phyloP scores from a whole-genome alignment of 768 basidiomycete genomes.

The Leccinum sublutescens region DNA sequence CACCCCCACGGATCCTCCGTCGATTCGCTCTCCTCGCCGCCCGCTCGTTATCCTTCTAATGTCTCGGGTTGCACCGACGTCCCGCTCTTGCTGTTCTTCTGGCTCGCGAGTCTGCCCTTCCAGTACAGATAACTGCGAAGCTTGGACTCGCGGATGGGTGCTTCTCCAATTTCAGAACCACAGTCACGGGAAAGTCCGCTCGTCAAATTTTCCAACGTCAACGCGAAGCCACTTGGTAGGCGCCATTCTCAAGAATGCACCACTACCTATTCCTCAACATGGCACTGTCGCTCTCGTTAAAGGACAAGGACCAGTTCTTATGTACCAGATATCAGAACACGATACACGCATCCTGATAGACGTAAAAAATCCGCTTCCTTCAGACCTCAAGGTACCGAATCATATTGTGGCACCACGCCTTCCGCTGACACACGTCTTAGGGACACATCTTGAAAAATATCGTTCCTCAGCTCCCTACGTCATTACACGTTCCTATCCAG shows the following conservation, averaged over 20 bases:
- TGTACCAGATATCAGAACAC: slow-evolving; percentile 87
- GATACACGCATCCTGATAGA: slow-evolving; percentile 96
- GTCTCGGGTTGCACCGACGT: slow-evolving; percentile 19
- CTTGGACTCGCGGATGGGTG: slow-evolving; percentile 87
- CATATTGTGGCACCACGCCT: not conserved
- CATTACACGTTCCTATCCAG: slow-evolving; percentile 63
- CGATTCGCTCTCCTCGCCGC: slow-evolving; percentile 61
- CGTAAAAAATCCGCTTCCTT: slow-evolving; percentile 78
- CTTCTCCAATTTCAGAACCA: slow-evolving; percentile 84
- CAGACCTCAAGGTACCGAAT: slow-evolving; percentile 67
- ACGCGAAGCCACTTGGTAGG: slow-evolving; percentile 84
- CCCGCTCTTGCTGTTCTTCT: slow-evolving; percentile 23
- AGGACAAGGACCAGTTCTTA: slow-evolving; percentile 80
- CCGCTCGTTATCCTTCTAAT: slow-evolving; percentile 68
- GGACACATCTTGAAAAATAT: slow-evolving; percentile 69
- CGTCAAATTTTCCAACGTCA: slow-evolving; percentile 38
- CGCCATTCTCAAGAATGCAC: slow-evolving; percentile 73
- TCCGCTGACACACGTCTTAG: slow-evolving; percentile 34
- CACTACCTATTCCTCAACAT: slow-evolving; percentile 68
- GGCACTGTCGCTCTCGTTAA: slow-evolving; percentile 84
- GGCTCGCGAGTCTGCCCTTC: slow-evolving; percentile 54
- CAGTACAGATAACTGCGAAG: slow-evolving; percentile 75
- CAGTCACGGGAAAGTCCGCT: slow-evolving; percentile 55
- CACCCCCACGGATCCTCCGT: slow-evolving; percentile 76
- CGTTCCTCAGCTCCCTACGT: slow-evolving; percentile 76